phyloP scores from a whole-genome alignment of 306 rosid species.

The Begonia fuchsioides region DNA sequence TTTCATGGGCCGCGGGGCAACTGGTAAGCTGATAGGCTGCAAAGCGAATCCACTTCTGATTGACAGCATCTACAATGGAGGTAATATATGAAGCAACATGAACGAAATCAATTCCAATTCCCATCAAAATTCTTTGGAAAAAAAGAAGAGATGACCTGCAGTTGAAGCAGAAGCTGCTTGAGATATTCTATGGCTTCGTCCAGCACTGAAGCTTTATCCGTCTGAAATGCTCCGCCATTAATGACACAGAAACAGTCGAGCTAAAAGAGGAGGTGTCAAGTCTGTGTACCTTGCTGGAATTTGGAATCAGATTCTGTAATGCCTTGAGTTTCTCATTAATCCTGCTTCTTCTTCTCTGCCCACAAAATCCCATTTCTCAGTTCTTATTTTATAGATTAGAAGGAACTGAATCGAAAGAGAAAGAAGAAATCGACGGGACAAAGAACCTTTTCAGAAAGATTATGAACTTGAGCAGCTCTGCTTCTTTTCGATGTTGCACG shows the following conservation, averaged over 20 bases:
- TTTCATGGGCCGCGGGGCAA: conserved; percentile 32
- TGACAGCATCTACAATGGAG: conserved; percentile 57
- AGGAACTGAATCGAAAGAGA: not conserved
- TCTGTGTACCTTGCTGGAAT: conserved; percentile 69
- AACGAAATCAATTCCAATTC: not conserved
- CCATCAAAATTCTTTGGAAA: not conserved
- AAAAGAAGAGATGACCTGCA: conserved; percentile 36
- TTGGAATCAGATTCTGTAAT: conserved; percentile 81
- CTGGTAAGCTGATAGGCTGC: conserved; percentile 68
- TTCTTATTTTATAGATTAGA: not conserved
- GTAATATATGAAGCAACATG: too few species aligned
- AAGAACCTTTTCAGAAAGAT: conserved; percentile 82
- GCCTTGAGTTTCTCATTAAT: conserved; percentile 96
- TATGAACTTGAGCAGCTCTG: conserved; percentile 98
- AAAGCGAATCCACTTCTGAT: conserved; percentile 77
- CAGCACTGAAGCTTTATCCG: conserved; percentile 95
- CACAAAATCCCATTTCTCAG: conserved; percentile 12
- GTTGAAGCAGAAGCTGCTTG: conserved; percentile 98
- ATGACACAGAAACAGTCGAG: conserved; percentile 2
- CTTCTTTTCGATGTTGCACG: conserved; percentile 76
- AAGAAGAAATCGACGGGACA: not conserved
- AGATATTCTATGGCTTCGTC: conserved; percentile 97
- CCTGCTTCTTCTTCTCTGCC: conserved; percentile 94
- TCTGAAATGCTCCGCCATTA: conserved; percentile 32
- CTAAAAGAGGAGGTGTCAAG: not conserved